Percentiles rank a stretch among this genome's conserved stretches.
phyloP scores from a whole-genome alignment of 441 rosid species.

The Flueggea neowawraea region DNA sequence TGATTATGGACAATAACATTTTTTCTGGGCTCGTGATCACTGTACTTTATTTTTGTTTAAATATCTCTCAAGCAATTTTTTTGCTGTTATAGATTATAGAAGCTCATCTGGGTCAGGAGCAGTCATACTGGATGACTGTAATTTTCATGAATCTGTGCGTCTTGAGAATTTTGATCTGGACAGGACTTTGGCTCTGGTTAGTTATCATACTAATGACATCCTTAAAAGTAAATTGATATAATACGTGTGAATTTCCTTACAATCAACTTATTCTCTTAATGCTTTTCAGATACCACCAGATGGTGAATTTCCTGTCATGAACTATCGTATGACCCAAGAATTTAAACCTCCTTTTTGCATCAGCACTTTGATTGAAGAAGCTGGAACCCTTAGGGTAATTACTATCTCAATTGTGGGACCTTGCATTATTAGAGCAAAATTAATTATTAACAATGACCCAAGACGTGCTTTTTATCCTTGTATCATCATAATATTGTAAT shows the following conservation, averaged over 20 bases:
- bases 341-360: constrained; percentile 98
- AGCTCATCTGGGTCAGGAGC: constrained; percentile 85
- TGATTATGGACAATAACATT: background rate
- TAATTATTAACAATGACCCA: no score
- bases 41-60: background rate
- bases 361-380: constrained; percentile 93
- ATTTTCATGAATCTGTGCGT: constrained; percentile 98
- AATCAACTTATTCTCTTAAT: no score
- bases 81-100: constrained; percentile 69
- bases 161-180: constrained; percentile 91
- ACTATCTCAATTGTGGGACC: constrained; percentile 2
- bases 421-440: background rate
- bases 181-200: constrained; percentile 90
- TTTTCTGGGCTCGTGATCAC: background rate
- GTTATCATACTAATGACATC: constrained; percentile 7
- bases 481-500: no score
- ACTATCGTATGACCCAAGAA: constrained; percentile 99
- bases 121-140: constrained; percentile 95
- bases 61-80: constrained; percentile 2
- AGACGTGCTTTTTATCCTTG: no score
- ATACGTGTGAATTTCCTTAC: constrained; percentile 9
- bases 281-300: no score
- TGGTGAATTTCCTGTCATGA: constrained; percentile 99
- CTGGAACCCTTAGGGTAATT: constrained; percentile 77
- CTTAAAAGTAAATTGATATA: background rate